Conservation (phyloP, 495 filamentous ascomycete species). For the Penicillium atrosanguineum region DNA sequence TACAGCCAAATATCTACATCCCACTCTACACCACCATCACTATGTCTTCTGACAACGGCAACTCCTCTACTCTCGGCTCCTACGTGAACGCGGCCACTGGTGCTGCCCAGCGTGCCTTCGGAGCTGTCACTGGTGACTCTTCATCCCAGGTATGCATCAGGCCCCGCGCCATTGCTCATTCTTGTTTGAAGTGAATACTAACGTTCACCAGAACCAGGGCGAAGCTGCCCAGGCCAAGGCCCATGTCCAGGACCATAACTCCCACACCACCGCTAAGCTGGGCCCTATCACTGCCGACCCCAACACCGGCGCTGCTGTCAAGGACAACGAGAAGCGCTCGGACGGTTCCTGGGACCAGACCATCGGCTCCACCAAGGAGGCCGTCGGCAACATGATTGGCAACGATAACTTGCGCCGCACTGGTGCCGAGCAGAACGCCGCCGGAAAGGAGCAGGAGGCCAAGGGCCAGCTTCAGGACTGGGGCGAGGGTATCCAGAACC, state of each 20-base stretch:
- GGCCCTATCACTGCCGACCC: slow-evolving; percentile 64
- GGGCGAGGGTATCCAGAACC: slow-evolving; percentile 66
- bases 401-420: slow-evolving; percentile 68
- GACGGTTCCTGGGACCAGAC: slow-evolving; percentile 84
- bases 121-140: slow-evolving; percentile 70
- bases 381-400: slow-evolving; percentile 71
- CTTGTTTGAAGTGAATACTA: slow-evolving; percentile 7
- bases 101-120: slow-evolving; percentile 66
- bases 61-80: slow-evolving; percentile 77
- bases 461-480: slow-evolving; percentile 78
- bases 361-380: slow-evolving; percentile 79
- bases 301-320: slow-evolving; percentile 65
- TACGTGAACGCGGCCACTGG: slow-evolving; percentile 78
- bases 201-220: slow-evolving; percentile 40
- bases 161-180: background rate
- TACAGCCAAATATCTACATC: background rate
- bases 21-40: slow-evolving; percentile 2
- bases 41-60: slow-evolving; percentile 55
- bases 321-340: slow-evolving; percentile 69
- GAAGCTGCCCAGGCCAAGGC: slow-evolving; percentile 59
- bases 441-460: slow-evolving; percentile 80
- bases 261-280: slow-evolving; percentile 63
- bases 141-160: slow-evolving; percentile 56
- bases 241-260: slow-evolving; percentile 62
- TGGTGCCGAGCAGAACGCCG: slow-evolving; percentile 73